Percentiles rank a stretch among this genome's conserved stretches.
Conservation (phyloP, 2,329 filamentous ascomycete genomes). For the Raffaelea albimanens region DNA sequence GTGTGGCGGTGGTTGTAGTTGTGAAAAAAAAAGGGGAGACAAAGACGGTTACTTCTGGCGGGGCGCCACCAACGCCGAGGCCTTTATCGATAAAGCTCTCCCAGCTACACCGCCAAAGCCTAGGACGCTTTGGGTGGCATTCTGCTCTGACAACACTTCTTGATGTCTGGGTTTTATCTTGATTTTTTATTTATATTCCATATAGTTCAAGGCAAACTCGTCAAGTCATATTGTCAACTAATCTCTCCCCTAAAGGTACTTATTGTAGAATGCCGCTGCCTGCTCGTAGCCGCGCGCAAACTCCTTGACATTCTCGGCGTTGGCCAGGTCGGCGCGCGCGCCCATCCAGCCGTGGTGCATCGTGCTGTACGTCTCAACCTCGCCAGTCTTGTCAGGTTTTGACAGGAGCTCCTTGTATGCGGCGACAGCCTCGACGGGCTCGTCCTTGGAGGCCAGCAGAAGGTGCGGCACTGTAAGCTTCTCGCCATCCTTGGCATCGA, state of each 20-base stretch:
- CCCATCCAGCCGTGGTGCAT: conserved; percentile 54
- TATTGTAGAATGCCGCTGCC: conserved; percentile 30
- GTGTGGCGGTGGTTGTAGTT: background rate
- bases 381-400: conserved; percentile 26
- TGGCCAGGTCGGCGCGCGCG: conserved; percentile 35
- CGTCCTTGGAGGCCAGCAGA: conserved; percentile 39
- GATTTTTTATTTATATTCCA: background rate
- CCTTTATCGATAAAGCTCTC: conserved; percentile 3
- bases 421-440: conserved; percentile 32
- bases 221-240: too few species aligned
- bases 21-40: too few species aligned
- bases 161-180: background rate
- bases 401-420: conserved; percentile 32
- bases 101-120: too few species aligned
- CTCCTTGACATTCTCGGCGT: conserved; percentile 33
- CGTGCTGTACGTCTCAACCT: conserved; percentile 37
- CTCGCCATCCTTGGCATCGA: conserved; percentile 32
- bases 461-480: conserved; percentile 36
- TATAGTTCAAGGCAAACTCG: background rate
- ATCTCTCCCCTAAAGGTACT: conserved; percentile 24
- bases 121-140: too few species aligned
- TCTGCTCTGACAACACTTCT: background rate
- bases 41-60: background rate
- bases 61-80: background rate
- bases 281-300: conserved; percentile 40